phyloP scores from a whole-genome alignment of 176 grass and related monocot species.

The Pontederia paniculata region DNA sequence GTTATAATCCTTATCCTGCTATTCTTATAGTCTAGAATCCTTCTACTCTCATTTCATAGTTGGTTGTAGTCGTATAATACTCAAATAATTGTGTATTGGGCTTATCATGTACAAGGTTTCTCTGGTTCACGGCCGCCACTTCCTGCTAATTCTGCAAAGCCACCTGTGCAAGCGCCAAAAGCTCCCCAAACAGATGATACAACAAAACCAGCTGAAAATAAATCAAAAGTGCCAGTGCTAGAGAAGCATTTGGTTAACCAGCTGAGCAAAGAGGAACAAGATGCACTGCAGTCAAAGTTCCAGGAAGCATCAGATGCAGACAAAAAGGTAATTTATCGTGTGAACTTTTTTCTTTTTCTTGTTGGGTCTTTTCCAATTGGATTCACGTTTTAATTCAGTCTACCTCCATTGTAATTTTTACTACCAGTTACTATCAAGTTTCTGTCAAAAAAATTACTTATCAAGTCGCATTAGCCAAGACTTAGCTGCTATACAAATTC shows the following conservation, averaged over 20 bases:
- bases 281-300: constrained; percentile 62
- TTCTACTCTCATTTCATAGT: constrained; percentile 8
- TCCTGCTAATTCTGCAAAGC: constrained; percentile 47
- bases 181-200: constrained; percentile 37
- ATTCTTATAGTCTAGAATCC: constrained; percentile 7
- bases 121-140: constrained; percentile 41
- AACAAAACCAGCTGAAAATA: constrained; percentile 39
- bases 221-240: constrained; percentile 77
- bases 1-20: background rate
- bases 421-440: too few species aligned
- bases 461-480: too few species aligned
- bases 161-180: constrained; percentile 49
- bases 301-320: constrained; percentile 92
- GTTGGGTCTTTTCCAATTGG: background rate
- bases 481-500: too few species aligned
- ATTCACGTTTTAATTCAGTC: too few species aligned
- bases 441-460: too few species aligned
- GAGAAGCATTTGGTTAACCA: constrained; percentile 81
- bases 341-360: constrained; percentile 2
- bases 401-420: too few species aligned
- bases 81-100: constrained; percentile 21
- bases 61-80: constrained; percentile 15
- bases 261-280: constrained; percentile 91
- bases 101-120: constrained; percentile 39
- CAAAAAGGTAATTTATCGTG: constrained; percentile 46